phyloP scores from a whole-genome alignment of 148 eudicot genomes.

The Silene uniflora region DNA sequence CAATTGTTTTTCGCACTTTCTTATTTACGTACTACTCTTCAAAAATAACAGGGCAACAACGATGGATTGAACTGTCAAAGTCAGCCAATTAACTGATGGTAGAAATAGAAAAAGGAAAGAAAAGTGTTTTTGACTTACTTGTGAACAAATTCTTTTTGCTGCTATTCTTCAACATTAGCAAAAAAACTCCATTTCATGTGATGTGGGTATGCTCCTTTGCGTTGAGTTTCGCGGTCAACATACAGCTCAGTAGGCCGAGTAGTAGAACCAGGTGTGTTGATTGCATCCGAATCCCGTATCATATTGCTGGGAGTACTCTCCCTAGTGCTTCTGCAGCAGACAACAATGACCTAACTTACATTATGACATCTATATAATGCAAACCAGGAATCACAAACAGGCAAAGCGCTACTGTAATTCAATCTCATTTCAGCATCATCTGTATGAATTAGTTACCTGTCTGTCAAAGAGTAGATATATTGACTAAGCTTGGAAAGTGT shows the following conservation, averaged over 20 bases:
- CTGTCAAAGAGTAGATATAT: conserved; percentile 52
- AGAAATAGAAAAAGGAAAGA: too few species aligned
- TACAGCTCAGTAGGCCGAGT: conserved; percentile 28
- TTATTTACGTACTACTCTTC: too few species aligned
- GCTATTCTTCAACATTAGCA: conserved; percentile 33
- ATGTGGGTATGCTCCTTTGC: conserved; percentile 29
- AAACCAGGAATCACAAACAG: too few species aligned
- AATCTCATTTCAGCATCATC: background rate
- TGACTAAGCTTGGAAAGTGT: conserved; percentile 51
- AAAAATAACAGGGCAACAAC: too few species aligned
- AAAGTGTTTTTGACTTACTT: conserved; percentile 30
- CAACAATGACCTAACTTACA: too few species aligned
- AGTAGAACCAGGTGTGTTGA: conserved; percentile 41
- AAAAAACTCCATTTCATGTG: conserved; percentile 45
- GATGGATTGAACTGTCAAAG: too few species aligned
- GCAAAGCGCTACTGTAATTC: background rate
- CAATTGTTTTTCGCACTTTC: too few species aligned
- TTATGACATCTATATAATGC: too few species aligned
- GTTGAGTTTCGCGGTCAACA: conserved; percentile 21
- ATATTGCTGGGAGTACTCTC: too few species aligned
- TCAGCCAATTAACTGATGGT: too few species aligned
- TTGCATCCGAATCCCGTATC: conserved; percentile 34
- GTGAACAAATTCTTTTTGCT: conserved; percentile 36
- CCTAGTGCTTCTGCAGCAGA: conserved; percentile 41
- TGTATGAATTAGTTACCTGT: conserved; percentile 44